These are phyloP conservation scores for Plasmodium reichenowi DNA, from an alignment of 169 alveolate genomes.

Conservation along the genomic window DNA sequence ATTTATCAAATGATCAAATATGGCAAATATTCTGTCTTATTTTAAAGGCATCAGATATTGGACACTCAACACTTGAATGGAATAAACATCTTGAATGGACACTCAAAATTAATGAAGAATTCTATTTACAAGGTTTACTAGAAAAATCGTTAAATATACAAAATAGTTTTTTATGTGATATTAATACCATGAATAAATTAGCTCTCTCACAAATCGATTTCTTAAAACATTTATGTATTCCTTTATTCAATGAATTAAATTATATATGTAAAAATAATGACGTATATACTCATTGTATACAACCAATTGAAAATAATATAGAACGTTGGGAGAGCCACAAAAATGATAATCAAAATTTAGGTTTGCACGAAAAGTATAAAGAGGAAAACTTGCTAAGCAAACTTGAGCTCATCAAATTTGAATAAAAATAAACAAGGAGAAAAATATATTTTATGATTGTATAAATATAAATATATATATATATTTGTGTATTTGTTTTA, in stretches of 20 bases:
- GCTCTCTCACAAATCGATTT: slow-evolving; percentile 83
- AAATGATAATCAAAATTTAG: slow-evolving; percentile 36
- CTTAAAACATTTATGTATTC: slow-evolving; percentile 75
- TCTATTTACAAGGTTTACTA: slow-evolving; percentile 91
- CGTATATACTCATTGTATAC: slow-evolving; percentile 47
- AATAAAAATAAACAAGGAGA: background rate
- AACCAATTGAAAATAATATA: slow-evolving; percentile 63
- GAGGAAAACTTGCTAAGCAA: slow-evolving; percentile 24
- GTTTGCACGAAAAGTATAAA: slow-evolving; percentile 46
- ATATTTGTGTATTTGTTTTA: background rate
- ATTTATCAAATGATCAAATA: slow-evolving; percentile 86
- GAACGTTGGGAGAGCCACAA: slow-evolving; percentile 48
- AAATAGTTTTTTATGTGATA: slow-evolving; percentile 80
- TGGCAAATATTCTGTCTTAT: slow-evolving; percentile 87
- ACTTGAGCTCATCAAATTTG: slow-evolving; percentile 39
- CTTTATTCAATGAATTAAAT: slow-evolving; percentile 50
- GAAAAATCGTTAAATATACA: slow-evolving; percentile 82
- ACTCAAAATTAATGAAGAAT: slow-evolving; percentile 91
- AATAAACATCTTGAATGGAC: slow-evolving; percentile 92
- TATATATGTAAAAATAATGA: slow-evolving; percentile 44
- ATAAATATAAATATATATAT: background rate
- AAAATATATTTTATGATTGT: background rate
- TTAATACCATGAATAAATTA: slow-evolving; percentile 77
- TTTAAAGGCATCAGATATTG: slow-evolving; percentile 94
- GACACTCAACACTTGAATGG: slow-evolving; percentile 93